Evolutionary conservation across 441 rosid species (phyloP), one percentile per base, ranked within the genome.

Genomic region (Biscutella auriculata): DNA sequence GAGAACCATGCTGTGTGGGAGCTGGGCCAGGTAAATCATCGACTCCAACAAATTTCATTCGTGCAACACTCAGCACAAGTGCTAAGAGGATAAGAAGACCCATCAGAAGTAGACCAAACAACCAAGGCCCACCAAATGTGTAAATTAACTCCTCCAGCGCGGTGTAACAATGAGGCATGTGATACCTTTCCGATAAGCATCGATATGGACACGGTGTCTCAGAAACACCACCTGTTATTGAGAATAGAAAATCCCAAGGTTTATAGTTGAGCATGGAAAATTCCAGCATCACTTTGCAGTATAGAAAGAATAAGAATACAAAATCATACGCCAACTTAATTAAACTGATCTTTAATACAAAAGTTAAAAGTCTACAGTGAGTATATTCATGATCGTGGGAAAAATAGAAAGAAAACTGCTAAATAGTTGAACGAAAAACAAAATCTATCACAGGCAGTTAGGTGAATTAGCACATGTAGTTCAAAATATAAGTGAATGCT

Each of bases 111-210:
- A 95, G 84, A 72, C 93, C 77, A 63, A 95, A 95, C 68, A 95
- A 68, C 99, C 97, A 91, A 35, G 97, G 99, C 57, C 99, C 99
- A 37, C 99, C 99, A 82, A 95, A 91, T 49, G 98, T 86, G 76
- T 91, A 87, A 67, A 95, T 84, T 74, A 91, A 76, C 78, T 95
- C 97, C 74, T 95, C 98, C 56, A 88, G 97, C 44, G 99, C 93
- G 30, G 99, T 95, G 73, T 88, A 88, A 69, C 99, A 95, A 57
- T 79, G 78, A 25, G 99, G 97, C 96, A 85, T 83, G 80, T 86
- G 93, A 82, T 84, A 90, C 82, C 97, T 85, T 67, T 94, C 97
- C 1, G 99, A 84, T 73, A 84, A 56, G 69, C 97, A 94, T 72
- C 73, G 66, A 70, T 80, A 90, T 13, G 97, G 97, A 76, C 99